A percentile compares a stretch with the other conserved stretches of the same genome.
These are phyloP conservation scores for Hypomontagnella submonticulosa DNA, from an alignment of 495 filamentous ascomycete genomes.

Conservation along the genomic window DNA sequence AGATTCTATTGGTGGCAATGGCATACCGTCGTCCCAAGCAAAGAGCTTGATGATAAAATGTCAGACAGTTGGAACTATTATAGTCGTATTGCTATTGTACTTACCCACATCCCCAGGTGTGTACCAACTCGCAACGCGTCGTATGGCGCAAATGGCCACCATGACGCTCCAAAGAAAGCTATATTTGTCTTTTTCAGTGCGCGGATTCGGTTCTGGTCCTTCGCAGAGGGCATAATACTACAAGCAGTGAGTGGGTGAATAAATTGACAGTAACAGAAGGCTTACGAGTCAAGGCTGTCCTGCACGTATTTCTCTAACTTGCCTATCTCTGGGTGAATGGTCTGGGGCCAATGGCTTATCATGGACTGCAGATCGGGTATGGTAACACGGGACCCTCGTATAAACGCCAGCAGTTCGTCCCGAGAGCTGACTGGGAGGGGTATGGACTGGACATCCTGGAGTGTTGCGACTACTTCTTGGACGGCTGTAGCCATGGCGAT, in stretches of 20 bases:
- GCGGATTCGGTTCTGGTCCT: conserved; percentile 2
- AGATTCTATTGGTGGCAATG: background rate
- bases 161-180: conserved; percentile 15
- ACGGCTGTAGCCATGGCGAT: conserved; percentile 8
- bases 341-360: conserved; percentile 28
- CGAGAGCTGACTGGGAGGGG: background rate
- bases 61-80: conserved; percentile 1
- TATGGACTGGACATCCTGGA: background rate
- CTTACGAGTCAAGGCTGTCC: conserved; percentile 8
- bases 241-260: background rate
- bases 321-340: conserved; percentile 12
- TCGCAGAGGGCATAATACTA: conserved; percentile 9
- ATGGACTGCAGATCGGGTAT: conserved; percentile 31
- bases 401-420: conserved; percentile 8
- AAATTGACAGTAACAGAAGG: background rate
- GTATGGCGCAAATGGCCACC: conserved; percentile 34
- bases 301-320: conserved; percentile 19
- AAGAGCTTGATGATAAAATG: conserved; percentile 9
- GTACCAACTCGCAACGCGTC: conserved; percentile 11
- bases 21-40: conserved; percentile 24
- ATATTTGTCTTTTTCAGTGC: conserved; percentile 2
- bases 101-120: conserved; percentile 24
- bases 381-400: conserved; percentile 19
- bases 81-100: background rate
- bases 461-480: background rate